Percentiles rank a stretch among this genome's conserved stretches.
Conservation (phyloP, 208 protist species). For the Leishmania turanica region DNA sequence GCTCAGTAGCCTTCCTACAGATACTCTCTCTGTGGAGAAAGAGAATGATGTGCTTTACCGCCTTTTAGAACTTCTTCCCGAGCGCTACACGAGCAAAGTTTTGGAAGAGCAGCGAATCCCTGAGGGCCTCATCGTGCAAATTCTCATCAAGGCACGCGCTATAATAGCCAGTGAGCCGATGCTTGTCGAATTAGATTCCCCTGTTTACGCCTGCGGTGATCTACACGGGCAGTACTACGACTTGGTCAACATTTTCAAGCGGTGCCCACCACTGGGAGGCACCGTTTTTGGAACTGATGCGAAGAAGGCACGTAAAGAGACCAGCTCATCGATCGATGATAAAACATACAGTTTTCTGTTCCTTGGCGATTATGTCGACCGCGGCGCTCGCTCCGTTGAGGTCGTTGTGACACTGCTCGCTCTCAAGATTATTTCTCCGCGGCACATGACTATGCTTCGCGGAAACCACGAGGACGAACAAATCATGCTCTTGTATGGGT, state of each 20-base stretch:
- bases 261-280: constrained; percentile 67
- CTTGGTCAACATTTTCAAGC: constrained; percentile 95
- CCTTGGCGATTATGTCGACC: constrained; percentile 97
- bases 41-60: constrained; percentile 79
- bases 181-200: constrained; percentile 69
- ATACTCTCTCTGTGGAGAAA: constrained; percentile 64
- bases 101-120: constrained; percentile 63
- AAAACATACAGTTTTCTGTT: constrained; percentile 94
- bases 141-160: constrained; percentile 52
- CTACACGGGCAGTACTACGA: constrained; percentile 98
- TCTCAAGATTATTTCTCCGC: constrained; percentile 97
- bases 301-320: constrained; percentile 15
- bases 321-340: background rate
- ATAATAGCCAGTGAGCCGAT: constrained; percentile 78
- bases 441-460: constrained; percentile 97
- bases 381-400: constrained; percentile 97
- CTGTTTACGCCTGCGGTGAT: constrained; percentile 98
- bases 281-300: constrained; percentile 35
- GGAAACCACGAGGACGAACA: constrained; percentile 99
- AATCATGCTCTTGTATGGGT: constrained; percentile 99
- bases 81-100: constrained; percentile 62
- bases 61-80: constrained; percentile 70
- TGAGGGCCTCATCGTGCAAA: constrained; percentile 64
- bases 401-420: constrained; percentile 92
- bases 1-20: constrained; percentile 54